Base-by-base conservation (phyloP, 768 basidiomycete species). In the Boletus reticulatus region DNA sequence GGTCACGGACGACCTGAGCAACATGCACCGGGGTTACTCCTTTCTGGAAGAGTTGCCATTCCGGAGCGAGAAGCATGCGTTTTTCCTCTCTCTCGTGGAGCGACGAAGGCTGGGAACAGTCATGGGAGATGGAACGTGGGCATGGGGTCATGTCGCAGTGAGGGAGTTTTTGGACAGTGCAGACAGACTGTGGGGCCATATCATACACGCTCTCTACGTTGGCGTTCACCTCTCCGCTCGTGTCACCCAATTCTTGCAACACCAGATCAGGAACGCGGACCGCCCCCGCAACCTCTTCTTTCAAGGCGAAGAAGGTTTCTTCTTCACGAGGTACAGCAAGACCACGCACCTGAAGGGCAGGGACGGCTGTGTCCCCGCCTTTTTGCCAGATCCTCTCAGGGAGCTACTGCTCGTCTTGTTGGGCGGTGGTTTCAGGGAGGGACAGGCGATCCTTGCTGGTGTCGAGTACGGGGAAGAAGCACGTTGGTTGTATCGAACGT, bases 251-350 rank as follows among this genome's bases (percentile, higher is more conserved):
- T 58, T 55, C 27, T 6, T 58, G 12, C 57, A 58, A 11, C 43
- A 31, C 27, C 53, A 58, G 16, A 20, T 58, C 16, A 12, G 48
- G 2, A 58, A 58, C n/a, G 39, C 41, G 0, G 56, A 57, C 8
- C 14, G 52, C 0, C 44, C 55, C 1, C 34, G 55, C n/a, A 60
- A 57, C 10, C 16, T 60, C 1, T 5, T 53, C 3, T 60, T 60
- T 45, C 59, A 60, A 27, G 59, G 55, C 0, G 7, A 20, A 2
- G 55, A 59, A 11, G 47, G 43, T 0, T 14, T 59, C 1, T 20
- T 57, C 6, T 6, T 59, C 10, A 22, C 7, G 2, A 52, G 58
- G n/a, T 59, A 57, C 38, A 59, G 55, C 51, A 59, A 59, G 34
- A 57, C 58, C 1, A 57, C 43, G 0, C 24, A 59, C 43, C 1